Percentiles rank a stretch among this genome's conserved stretches.
These are phyloP conservation scores for Sphagnum tenellum DNA, from an alignment of 225 moss, liverwort and hornwort species.

Conservation along the genomic window DNA sequence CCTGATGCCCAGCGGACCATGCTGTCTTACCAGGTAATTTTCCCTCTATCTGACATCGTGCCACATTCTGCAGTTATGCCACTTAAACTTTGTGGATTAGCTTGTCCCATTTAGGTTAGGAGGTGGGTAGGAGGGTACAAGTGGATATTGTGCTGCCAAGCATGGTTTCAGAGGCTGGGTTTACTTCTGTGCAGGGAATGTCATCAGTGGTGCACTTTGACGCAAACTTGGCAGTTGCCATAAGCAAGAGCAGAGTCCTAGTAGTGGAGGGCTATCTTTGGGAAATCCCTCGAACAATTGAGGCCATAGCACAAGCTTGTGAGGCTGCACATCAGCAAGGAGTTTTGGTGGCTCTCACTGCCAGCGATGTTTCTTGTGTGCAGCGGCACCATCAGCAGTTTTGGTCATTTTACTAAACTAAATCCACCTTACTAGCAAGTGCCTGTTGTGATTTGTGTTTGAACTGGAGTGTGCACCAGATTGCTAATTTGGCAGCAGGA, in stretches of 20 bases:
- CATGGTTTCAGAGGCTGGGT: background rate
- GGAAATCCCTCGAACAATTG: conserved; percentile 80
- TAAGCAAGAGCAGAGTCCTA: conserved; percentile 58
- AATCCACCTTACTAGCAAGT: background rate
- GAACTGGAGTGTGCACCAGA: too few species aligned
- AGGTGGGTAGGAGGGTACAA: background rate
- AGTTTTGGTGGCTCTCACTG: conserved; percentile 79
- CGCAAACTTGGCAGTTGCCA: conserved; percentile 48
- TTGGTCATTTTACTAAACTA: conserved; percentile 40
- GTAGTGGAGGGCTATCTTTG: conserved; percentile 95
- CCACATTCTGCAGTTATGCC: too few species aligned
- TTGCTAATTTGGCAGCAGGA: too few species aligned
- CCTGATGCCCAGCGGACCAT: conserved; percentile 97
- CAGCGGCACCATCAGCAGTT: conserved; percentile 70
- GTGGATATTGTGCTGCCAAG: background rate
- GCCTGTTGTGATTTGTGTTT: background rate
- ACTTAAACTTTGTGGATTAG: too few species aligned
- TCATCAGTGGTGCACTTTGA: conserved; percentile 73
- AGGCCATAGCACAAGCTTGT: conserved; percentile 73
- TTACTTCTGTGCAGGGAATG: conserved; percentile 57
- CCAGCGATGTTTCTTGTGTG: conserved; percentile 80
- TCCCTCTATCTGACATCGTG: background rate
- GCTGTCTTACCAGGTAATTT: conserved; percentile 82
- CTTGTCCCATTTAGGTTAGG: background rate
- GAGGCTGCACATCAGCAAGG: conserved; percentile 59